These are phyloP conservation scores for Kwoniella shandongensis DNA, from an alignment of 768 basidiomycete species.

Conservation along the genomic window DNA sequence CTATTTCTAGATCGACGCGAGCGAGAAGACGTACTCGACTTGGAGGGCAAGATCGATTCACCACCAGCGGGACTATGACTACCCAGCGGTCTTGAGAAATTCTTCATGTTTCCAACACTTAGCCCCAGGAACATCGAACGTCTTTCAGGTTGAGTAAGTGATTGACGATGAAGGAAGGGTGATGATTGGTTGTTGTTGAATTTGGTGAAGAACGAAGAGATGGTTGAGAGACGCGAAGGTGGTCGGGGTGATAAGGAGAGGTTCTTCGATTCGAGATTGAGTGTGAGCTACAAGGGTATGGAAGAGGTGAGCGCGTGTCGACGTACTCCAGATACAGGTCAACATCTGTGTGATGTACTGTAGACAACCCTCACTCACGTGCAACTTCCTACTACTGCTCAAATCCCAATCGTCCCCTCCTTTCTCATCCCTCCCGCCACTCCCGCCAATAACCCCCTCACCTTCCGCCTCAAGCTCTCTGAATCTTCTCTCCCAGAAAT, in stretches of 20 bases:
- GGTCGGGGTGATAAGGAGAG: constrained; percentile 19
- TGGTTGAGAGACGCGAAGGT: constrained; percentile 22
- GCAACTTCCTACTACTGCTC: constrained; percentile 16
- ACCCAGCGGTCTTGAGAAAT: constrained; percentile 1
- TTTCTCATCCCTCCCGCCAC: constrained; percentile 3
- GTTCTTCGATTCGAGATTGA: constrained; percentile 25
- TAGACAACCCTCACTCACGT: constrained; percentile 14
- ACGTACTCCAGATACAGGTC: not conserved
- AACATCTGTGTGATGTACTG: not conserved
- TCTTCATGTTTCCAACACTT: too few species aligned
- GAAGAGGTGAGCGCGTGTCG: too few species aligned
- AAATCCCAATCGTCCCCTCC: constrained; percentile 4
- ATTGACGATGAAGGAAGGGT: constrained; percentile 2
- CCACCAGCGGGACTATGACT: not conserved
- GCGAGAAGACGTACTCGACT: not conserved
- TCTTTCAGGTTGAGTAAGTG: too few species aligned
- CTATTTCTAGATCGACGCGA: not conserved
- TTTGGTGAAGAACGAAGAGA: constrained; percentile 29
- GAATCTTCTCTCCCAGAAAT: constrained; percentile 39
- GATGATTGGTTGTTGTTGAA: not conserved
- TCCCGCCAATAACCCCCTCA: constrained; percentile 1
- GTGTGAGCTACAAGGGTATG: constrained; percentile 27
- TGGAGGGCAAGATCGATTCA: too few species aligned
- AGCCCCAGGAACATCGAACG: too few species aligned
- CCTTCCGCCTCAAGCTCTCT: constrained; percentile 27